A percentile compares a stretch with the other conserved stretches of the same genome.
Evolutionary conservation across 805 yeast genomes (phyloP).

Genomic region (Candida germanica): DNA sequence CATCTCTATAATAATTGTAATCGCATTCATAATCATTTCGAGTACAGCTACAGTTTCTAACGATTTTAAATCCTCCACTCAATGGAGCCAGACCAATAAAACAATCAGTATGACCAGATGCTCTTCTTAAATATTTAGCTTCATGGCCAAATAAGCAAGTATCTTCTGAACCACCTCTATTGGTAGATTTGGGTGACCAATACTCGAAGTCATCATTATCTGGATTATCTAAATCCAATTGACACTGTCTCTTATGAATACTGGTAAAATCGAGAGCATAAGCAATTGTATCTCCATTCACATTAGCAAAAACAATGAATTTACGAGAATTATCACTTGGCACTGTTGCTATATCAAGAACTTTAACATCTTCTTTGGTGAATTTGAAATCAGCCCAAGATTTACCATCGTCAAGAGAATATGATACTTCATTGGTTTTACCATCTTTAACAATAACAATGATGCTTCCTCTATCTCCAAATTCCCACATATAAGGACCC

Average conservation of each 20-base stretch:
- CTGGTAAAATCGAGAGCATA: conserved; percentile 37
- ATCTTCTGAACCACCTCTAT: conserved; percentile 25
- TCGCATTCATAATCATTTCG: conserved; percentile 93
- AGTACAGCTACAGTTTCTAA: conserved; percentile 76
- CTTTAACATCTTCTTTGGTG: conserved; percentile 49
- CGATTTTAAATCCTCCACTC: conserved; percentile 50
- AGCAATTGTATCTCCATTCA: conserved; percentile 43
- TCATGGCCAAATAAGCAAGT: conserved; percentile 44
- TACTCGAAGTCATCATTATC: conserved; percentile 39
- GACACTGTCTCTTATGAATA: conserved; percentile 37
- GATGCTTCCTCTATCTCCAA: conserved; percentile 91
- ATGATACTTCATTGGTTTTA: conserved; percentile 58
- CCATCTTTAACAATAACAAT: conserved; percentile 65
- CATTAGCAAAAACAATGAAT: conserved; percentile 63
- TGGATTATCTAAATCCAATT: conserved; percentile 41
- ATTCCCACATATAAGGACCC: conserved; percentile 89
- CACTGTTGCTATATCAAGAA: conserved; percentile 79
- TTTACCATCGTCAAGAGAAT: conserved; percentile 76
- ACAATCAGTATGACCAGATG: conserved; percentile 53
- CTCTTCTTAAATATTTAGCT: conserved; percentile 39
- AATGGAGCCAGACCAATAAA: conserved; percentile 65
- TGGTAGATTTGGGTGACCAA: conserved; percentile 42
- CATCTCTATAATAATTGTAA: conserved; percentile 66
- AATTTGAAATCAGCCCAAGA: conserved; percentile 72
- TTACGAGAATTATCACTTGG: conserved; percentile 87